Percentiles rank a stretch among this genome's conserved stretches.
These are phyloP conservation scores for Venturia carpophila DNA, from an alignment of 2,329 filamentous ascomycete genomes.

Conservation along the genomic window DNA sequence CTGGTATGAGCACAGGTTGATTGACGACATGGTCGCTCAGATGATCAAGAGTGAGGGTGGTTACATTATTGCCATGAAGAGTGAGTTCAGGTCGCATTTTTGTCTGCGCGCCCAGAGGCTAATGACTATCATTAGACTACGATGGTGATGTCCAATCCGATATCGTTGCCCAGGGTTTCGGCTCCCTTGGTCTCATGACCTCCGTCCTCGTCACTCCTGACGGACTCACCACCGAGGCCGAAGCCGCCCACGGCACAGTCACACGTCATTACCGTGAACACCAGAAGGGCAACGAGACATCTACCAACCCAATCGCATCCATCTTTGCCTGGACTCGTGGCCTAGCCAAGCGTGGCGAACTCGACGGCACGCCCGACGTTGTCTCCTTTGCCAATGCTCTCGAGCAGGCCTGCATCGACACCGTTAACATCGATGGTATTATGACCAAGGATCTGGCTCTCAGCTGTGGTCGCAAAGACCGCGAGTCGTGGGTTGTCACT, in stretches of 20 bases:
- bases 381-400: constrained; percentile 85
- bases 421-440: constrained; percentile 85
- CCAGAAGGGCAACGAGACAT: constrained; percentile 95
- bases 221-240: constrained; percentile 93
- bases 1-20: constrained; percentile 99
- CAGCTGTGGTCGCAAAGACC: constrained; percentile 78
- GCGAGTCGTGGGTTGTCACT: constrained; percentile 84
- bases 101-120: background rate
- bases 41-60: constrained; percentile 99
- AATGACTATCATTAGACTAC: constrained; percentile 59
- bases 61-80: constrained; percentile 97
- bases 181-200: constrained; percentile 96
- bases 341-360: constrained; percentile 82
- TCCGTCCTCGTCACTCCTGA: constrained; percentile 94
- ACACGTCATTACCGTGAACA: constrained; percentile 98
- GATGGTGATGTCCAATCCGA: constrained; percentile 98
- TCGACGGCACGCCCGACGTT: constrained; percentile 88
- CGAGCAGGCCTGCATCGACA: constrained; percentile 89
- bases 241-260: constrained; percentile 96
- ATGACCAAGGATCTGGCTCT: constrained; percentile 99
- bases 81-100: constrained; percentile 44
- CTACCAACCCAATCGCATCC: constrained; percentile 96
- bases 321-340: constrained; percentile 99
- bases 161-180: constrained; percentile 96
- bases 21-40: constrained; percentile 99